These are phyloP conservation scores for Pichia sp. DNA, from an alignment of 1,139 yeast species.

Conservation along the genomic window DNA sequence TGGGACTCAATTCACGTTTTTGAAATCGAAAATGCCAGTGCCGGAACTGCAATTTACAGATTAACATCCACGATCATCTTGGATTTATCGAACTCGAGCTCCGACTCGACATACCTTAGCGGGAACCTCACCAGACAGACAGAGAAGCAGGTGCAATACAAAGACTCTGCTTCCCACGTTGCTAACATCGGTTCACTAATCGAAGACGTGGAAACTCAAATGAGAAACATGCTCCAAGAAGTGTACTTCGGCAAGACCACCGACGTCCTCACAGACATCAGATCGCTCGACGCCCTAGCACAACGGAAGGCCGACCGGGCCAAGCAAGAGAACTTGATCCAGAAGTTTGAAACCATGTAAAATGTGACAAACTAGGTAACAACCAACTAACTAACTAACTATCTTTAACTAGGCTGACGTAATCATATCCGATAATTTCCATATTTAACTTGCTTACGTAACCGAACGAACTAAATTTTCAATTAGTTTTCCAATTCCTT, in stretches of 20 bases:
- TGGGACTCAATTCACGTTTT: conserved; percentile 61
- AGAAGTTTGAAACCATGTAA: conserved; percentile 39
- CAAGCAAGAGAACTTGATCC: conserved; percentile 50
- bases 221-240: conserved; percentile 85
- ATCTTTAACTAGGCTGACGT: not conserved
- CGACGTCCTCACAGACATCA: conserved; percentile 74
- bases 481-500: too few relatives aligned
- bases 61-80: conserved; percentile 88
- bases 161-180: conserved; percentile 61
- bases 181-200: conserved; percentile 82
- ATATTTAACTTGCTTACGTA: too few relatives aligned
- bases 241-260: conserved; percentile 95
- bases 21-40: conserved; percentile 57
- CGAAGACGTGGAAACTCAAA: conserved; percentile 85
- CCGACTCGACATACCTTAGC: conserved; percentile 45
- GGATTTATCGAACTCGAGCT: conserved; percentile 41
- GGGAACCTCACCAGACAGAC: conserved; percentile 86
- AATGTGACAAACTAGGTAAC: too few relatives aligned
- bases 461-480: too few relatives aligned
- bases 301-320: conserved; percentile 40
- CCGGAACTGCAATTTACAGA: conserved; percentile 54
- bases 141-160: conserved; percentile 47
- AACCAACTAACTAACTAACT: not conserved
- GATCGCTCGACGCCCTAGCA: conserved; percentile 49
- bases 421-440: too few relatives aligned